These are phyloP conservation scores for Alternaria burnsii DNA, from an alignment of 2,329 filamentous ascomycete species.

Conservation along the genomic window DNA sequence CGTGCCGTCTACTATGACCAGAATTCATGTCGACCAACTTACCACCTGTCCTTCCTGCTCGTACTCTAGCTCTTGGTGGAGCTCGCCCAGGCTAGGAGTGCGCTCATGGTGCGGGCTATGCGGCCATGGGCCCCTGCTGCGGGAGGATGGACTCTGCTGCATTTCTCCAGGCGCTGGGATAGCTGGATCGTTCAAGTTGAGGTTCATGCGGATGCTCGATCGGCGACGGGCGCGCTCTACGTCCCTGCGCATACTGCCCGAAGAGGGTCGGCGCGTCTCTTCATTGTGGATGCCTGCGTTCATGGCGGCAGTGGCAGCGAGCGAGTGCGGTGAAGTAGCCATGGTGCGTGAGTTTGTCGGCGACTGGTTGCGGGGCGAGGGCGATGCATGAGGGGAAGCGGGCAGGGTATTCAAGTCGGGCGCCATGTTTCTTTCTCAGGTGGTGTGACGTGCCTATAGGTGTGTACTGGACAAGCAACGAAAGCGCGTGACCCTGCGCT, in stretches of 20 bases:
- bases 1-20: no score
- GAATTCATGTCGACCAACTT: conserved; percentile 37
- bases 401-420: conserved; percentile 69
- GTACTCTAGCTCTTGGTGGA: conserved; percentile 80
- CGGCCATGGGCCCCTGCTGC: conserved; percentile 44
- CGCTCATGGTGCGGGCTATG: conserved; percentile 70
- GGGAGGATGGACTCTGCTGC: conserved; percentile 56
- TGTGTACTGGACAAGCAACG: background rate
- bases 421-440: conserved; percentile 21
- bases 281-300: conserved; percentile 78
- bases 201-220: conserved; percentile 75
- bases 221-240: conserved; percentile 65
- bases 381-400: conserved; percentile 55
- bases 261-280: conserved; percentile 57
- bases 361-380: conserved; percentile 38
- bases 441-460: conserved; percentile 20
- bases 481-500: background rate
- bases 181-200: conserved; percentile 75
- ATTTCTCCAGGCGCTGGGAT: conserved; percentile 75
- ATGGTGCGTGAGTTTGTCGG: conserved; percentile 53
- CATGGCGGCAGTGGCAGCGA: conserved; percentile 79
- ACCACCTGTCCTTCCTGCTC: conserved; percentile 82
- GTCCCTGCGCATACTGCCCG: conserved; percentile 59
- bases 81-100: conserved; percentile 75
- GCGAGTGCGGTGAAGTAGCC: conserved; percentile 72